phyloP scores from a whole-genome alignment of 768 basidiomycete genomes.

The Cystobasidium onofrii region DNA sequence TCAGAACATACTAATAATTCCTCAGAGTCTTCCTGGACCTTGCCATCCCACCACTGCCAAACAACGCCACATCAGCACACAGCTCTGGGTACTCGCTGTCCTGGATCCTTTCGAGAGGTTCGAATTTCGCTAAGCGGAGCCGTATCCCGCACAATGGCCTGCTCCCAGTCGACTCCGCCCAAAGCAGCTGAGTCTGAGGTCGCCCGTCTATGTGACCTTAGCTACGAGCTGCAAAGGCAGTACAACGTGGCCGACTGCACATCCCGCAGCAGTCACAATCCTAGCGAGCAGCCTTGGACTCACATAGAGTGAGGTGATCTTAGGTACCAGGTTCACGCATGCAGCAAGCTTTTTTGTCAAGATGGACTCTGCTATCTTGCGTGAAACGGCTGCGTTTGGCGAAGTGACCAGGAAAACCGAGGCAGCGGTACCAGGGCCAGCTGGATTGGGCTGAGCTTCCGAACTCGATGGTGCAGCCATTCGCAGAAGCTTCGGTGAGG shows the following conservation, averaged over 20 bases:
- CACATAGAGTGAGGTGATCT: slow-evolving; percentile 12
- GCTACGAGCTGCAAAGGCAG: no score
- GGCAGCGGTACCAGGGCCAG: not conserved
- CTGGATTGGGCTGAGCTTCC: not conserved
- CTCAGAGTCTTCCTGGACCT: slow-evolving; percentile 15
- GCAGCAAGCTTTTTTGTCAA: slow-evolving; percentile 12
- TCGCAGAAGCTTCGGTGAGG: not conserved
- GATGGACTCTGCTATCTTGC: slow-evolving; percentile 8
- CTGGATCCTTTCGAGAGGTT: no score
- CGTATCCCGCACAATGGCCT: no score
- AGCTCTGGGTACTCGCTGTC: no score
- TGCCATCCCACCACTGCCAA: slow-evolving; percentile 15
- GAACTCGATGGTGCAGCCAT: not conserved
- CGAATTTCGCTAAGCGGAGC: no score
- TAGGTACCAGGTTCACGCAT: slow-evolving; percentile 11
- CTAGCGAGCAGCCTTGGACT: no score
- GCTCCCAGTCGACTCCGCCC: no score
- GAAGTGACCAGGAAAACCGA: slow-evolving; percentile 11
- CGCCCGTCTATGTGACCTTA: no score
- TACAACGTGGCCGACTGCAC: no score
- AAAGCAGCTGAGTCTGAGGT: no score
- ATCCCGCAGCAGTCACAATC: no score
- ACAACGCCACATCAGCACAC: not conserved
- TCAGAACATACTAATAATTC: slow-evolving; percentile 3
- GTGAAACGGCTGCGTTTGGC: not conserved